These are phyloP conservation scores for Halophytophthora polymorphica DNA, from an alignment of 352 stramenopile genomes.

Conservation along the genomic window DNA sequence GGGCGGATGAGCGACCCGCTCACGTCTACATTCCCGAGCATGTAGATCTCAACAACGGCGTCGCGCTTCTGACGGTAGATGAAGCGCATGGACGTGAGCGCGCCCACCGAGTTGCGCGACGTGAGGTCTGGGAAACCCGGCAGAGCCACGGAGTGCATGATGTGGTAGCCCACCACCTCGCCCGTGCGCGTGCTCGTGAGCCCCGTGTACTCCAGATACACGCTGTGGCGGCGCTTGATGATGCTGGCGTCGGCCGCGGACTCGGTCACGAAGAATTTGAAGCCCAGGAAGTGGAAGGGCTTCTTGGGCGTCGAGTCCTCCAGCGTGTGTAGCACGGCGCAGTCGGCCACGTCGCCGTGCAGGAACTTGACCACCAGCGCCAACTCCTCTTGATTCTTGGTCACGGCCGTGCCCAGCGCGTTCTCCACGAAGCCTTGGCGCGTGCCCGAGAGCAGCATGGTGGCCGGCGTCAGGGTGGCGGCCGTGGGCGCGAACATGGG, in stretches of 20 bases:
- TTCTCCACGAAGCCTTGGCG: conserved; percentile 37
- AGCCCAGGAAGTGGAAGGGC: conserved; percentile 45
- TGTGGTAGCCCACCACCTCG: conserved; percentile 40
- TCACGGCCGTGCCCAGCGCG: conserved; percentile 24
- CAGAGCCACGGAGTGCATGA: conserved; percentile 42
- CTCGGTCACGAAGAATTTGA: conserved; percentile 49
- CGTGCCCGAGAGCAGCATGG: conserved; percentile 36
- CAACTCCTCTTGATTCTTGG: conserved; percentile 42
- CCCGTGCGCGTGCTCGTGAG: conserved; percentile 33
- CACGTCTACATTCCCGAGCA: conserved; percentile 32
- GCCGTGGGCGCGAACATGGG: conserved; percentile 35
- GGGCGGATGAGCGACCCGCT: conserved; percentile 22
- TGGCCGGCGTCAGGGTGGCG: conserved; percentile 20
- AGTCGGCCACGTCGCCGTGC: conserved; percentile 37
- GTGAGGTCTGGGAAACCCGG: conserved; percentile 35
- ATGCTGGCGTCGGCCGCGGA: conserved; percentile 21
- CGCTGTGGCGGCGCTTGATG: conserved; percentile 31
- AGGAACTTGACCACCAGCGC: conserved; percentile 41
- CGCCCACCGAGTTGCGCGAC: conserved; percentile 22
- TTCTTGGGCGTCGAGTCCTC: conserved; percentile 27
- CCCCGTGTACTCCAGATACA: conserved; percentile 43
- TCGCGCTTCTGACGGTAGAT: conserved; percentile 44
- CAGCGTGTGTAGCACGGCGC: conserved; percentile 32
- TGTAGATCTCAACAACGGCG: conserved; percentile 31
- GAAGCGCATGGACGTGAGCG: conserved; percentile 28